phyloP scores from a whole-genome alignment of 75 land plant genomes.

The Chamaecyparis obtusa region DNA sequence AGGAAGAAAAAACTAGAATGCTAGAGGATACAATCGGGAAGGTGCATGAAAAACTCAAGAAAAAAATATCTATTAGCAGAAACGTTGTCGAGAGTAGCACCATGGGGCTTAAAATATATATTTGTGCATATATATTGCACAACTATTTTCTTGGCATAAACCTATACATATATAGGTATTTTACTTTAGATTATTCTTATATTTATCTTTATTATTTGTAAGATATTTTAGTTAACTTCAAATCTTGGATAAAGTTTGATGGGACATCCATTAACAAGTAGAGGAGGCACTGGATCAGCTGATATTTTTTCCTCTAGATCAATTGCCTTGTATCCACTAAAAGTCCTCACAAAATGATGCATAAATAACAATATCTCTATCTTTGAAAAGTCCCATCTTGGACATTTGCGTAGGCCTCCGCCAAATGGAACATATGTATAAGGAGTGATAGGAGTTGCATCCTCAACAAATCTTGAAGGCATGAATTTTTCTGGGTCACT shows the following conservation, averaged over 20 bases:
- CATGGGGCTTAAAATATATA: too few species aligned
- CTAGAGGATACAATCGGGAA: too few species aligned
- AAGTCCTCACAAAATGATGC: constrained; percentile 27
- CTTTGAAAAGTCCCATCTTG: constrained; percentile 42
- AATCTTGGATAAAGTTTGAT: neutral
- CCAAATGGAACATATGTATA: constrained; percentile 25
- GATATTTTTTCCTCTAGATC: neutral
- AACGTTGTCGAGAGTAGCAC: too few species aligned
- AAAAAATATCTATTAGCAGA: too few species aligned
- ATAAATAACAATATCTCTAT: constrained; percentile 49
- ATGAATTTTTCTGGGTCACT: neutral
- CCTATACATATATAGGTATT: too few species aligned
- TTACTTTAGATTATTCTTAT: too few species aligned
- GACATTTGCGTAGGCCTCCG: constrained; percentile 58
- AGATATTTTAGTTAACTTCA: too few species aligned
- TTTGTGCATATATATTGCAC: too few species aligned
- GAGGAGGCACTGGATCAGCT: neutral
- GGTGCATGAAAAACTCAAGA: too few species aligned
- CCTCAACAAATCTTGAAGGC: neutral
- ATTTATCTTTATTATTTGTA: too few species aligned
- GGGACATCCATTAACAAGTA: neutral
- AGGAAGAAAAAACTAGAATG: too few species aligned
- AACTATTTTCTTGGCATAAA: too few species aligned
- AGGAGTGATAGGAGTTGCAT: neutral
- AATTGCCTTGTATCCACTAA: neutral